Evolutionary conservation across 2,329 filamentous ascomycete genomes (phyloP).

Genomic region (Phyllosticta ampelicida): DNA sequence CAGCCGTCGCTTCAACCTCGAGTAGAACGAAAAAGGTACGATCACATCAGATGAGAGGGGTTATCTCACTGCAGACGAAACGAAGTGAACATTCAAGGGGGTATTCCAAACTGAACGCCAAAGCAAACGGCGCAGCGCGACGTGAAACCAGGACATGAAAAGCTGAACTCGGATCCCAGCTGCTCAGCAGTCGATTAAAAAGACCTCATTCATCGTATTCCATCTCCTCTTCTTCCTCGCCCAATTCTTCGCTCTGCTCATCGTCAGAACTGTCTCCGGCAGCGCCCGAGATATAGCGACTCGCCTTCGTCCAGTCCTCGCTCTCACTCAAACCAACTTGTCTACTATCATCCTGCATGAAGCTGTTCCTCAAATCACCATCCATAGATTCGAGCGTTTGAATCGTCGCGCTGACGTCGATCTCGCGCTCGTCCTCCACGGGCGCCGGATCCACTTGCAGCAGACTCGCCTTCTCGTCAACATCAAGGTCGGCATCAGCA

Average conservation of each 20-base stretch:
- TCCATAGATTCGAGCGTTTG: neutral
- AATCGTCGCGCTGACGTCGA: slow-evolving; percentile 4
- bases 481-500: slow-evolving; percentile 15
- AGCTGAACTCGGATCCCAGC: too few species aligned
- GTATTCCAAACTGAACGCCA: neutral
- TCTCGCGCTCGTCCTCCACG: slow-evolving; percentile 15
- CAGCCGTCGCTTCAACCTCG: too few species aligned
- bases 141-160: neutral
- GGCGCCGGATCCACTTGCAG: slow-evolving; percentile 24
- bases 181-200: neutral
- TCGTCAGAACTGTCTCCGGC: slow-evolving; percentile 24
- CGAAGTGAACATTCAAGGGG: neutral
- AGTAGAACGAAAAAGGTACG: neutral
- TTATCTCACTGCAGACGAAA: neutral
- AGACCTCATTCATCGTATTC: neutral
- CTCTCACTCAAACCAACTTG: slow-evolving; percentile 18
- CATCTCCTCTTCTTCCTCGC: slow-evolving; percentile 22
- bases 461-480: slow-evolving; percentile 11
- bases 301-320: slow-evolving; percentile 27
- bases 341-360: slow-evolving; percentile 7
- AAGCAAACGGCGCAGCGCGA: neutral
- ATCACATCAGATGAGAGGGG: neutral
- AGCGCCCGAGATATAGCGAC: slow-evolving; percentile 15
- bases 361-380: neutral
- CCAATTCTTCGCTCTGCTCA: slow-evolving; percentile 22